These are phyloP conservation scores for Trichoderma breve DNA, from an alignment of 2,329 filamentous ascomycete species.

Conservation along the genomic window DNA sequence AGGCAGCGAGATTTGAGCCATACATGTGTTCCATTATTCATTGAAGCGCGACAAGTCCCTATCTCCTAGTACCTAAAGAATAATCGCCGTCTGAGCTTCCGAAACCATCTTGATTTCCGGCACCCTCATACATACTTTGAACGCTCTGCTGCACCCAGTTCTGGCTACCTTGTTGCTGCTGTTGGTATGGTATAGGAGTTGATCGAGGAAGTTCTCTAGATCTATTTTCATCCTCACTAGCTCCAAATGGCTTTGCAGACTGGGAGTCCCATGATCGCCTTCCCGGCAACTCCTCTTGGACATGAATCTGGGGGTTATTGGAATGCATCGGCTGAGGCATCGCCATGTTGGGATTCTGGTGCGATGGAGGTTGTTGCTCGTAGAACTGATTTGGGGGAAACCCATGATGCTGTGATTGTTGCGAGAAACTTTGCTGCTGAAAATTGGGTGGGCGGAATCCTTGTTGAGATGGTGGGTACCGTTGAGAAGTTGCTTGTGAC, in stretches of 20 bases:
- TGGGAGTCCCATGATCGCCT: background rate
- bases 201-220: background rate
- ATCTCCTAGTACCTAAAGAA: background rate
- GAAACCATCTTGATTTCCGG: background rate
- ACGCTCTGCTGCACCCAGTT: background rate
- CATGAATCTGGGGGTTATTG: background rate
- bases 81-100: background rate
- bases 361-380: background rate
- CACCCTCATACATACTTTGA: background rate
- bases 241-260: background rate
- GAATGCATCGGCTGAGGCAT: background rate
- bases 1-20: background rate
- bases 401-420: background rate
- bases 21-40: background rate
- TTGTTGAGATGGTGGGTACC: background rate
- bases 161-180: background rate
- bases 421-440: background rate
- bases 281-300: background rate
- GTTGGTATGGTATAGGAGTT: background rate
- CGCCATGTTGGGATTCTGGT: background rate
- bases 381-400: background rate
- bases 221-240: background rate
- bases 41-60: background rate
- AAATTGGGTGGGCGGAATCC: background rate
- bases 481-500: background rate